Base-by-base conservation (phyloP, 768 basidiomycete genomes). In the Coprinopsis sp. region DNA sequence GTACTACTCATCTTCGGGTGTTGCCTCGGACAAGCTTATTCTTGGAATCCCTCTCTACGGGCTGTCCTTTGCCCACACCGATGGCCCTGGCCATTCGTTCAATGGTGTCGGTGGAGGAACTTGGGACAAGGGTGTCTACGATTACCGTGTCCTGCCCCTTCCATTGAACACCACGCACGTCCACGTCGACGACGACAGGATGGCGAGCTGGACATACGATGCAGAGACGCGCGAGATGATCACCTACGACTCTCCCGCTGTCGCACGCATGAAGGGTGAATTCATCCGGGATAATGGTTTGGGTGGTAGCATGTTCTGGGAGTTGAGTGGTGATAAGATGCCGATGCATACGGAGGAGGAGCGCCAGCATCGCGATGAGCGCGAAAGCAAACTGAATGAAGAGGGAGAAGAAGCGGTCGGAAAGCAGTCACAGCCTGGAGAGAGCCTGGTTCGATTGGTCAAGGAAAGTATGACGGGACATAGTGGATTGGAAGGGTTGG, bases 261-360 rank as follows among this genome's bases (percentile, higher is more conserved):
- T 88, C 2, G 90, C 76, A 2, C 62, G 64, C 42, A 75, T 76
- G 76, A 93, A 94, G 63, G 90, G 87, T 12, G 73, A 76, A 48
- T 97, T 85, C 70, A 92, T 98, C 59, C 71, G 70, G 56, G 73
- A 77, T 28, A 78, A 85, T 58, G 78, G 79, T 0, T 68, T 98
- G 3, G 90, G 88, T 5, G 96, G 96, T 0, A 87, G 86, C 46
- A 99, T 99, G 96, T 85, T 85, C 55, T 92, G 90, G 91, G 91
- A 94, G 62, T 71, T 95, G 33, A 87, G 84, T 54, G 91, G 90
- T 2, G 95, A 97, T 67, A 91, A 91, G 1, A 67, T 67, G 5
- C 55, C 63, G 23, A 76, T 86, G 40, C 79, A 85, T 29, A 86
- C 79, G 12, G 83, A 90, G 79, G 87, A 91, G 53, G 65, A 67